Percentiles rank a stretch among this genome's conserved stretches.
These are phyloP conservation scores for Pyrenula massariospora DNA, from an alignment of 495 filamentous ascomycete species.

Conservation along the genomic window DNA sequence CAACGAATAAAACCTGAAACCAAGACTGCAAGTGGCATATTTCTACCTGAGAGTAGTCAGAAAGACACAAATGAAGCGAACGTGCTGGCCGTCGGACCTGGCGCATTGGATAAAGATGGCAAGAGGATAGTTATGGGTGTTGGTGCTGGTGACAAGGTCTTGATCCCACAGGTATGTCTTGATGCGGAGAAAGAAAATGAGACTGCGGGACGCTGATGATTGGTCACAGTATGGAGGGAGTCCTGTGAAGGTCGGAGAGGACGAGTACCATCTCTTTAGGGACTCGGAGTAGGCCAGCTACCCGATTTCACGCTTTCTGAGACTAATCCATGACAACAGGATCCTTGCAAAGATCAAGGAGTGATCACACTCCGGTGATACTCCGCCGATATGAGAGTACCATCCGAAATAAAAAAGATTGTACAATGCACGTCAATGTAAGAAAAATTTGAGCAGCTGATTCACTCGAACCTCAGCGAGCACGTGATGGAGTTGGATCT, in stretches of 20 bases:
- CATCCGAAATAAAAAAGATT: conserved; percentile 10
- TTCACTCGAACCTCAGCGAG: conserved; percentile 6
- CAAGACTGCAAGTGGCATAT: conserved; percentile 92
- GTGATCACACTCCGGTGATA: conserved; percentile 28
- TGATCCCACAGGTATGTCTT: conserved; percentile 83
- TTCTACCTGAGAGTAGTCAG: conserved; percentile 90
- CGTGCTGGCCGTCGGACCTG: conserved; percentile 91
- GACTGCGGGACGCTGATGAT: conserved; percentile 16
- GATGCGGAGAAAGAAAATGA: not conserved
- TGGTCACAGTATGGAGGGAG: conserved; percentile 74
- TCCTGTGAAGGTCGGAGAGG: conserved; percentile 92
- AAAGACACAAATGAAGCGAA: conserved; percentile 97
- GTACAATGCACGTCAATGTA: conserved; percentile 1
- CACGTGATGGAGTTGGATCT: conserved; percentile 10
- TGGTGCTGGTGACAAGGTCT: conserved; percentile 71
- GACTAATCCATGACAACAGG: conserved; percentile 24
- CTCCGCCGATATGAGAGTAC: not conserved
- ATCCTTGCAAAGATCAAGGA: conserved; percentile 85
- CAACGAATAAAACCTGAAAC: conserved; percentile 95
- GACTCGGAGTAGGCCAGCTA: conserved; percentile 75
- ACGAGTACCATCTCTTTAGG: conserved; percentile 90
- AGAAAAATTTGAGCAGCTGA: conserved; percentile 1
- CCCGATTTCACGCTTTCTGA: conserved; percentile 12
- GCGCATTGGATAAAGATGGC: conserved; percentile 73
- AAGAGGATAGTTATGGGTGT: conserved; percentile 77